phyloP scores from a whole-genome alignment of 768 basidiomycete species.

The Chalciporus sphaerocephalus region DNA sequence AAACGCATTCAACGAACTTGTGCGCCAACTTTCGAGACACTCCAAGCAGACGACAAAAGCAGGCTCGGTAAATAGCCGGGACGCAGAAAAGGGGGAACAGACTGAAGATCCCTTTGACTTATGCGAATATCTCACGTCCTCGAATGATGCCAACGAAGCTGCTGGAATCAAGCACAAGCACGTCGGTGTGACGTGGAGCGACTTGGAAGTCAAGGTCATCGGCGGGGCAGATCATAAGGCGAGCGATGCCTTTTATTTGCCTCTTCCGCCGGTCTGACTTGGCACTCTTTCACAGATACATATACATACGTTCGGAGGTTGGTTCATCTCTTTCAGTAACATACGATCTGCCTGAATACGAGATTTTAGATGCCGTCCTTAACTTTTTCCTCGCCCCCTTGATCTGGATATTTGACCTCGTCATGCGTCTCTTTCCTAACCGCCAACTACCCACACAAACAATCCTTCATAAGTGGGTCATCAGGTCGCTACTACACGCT shows the following conservation, averaged over 20 bases:
- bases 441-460: conserved; percentile 41
- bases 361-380: conserved; percentile 43
- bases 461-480: conserved; percentile 54
- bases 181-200: conserved; percentile 72
- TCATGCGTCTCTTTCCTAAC: conserved; percentile 38
- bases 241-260: conserved; percentile 2
- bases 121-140: conserved; percentile 61
- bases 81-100: conserved; percentile 40
- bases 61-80: conserved; percentile 27
- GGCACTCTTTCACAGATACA: conserved; percentile 37
- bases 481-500: not conserved
- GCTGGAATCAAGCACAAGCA: conserved; percentile 72
- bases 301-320: conserved; percentile 57
- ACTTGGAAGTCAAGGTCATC: conserved; percentile 56
- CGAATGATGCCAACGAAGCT: conserved; percentile 58
- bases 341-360: not conserved
- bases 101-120: conserved; percentile 49
- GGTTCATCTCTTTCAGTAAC: conserved; percentile 16
- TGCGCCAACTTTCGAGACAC: conserved; percentile 32
- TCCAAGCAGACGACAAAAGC: conserved; percentile 22
- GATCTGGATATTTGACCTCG: conserved; percentile 42
- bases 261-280: not conserved
- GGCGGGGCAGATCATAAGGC: conserved; percentile 59
- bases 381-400: conserved; percentile 52
- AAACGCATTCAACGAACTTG: conserved; percentile 52